Conservation (phyloP, 345 rosid species). For the Arabis hirsuta region DNA sequence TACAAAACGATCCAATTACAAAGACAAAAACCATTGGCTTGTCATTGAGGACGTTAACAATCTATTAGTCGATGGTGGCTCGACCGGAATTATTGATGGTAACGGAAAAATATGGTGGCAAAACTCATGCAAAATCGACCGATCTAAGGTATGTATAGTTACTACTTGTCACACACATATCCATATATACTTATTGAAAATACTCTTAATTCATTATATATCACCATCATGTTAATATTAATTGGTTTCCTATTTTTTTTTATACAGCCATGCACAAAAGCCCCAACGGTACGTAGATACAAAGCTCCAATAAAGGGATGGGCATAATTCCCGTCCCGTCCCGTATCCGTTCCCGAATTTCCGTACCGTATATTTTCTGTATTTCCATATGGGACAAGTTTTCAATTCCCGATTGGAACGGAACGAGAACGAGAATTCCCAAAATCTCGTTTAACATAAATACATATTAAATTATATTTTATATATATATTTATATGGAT, state of each 20-base stretch:
- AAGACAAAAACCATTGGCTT: conserved; percentile 68
- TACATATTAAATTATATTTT: too few species aligned
- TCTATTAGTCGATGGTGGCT: conserved; percentile 68
- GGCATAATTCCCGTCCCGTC: too few species aligned
- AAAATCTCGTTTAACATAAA: too few species aligned
- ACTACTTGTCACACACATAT: not conserved
- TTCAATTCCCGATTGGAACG: too few species aligned
- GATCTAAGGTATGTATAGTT: conserved; percentile 53
- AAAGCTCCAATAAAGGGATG: too few species aligned
- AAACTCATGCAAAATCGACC: conserved; percentile 79
- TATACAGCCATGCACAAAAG: conserved; percentile 82
- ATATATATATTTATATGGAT: too few species aligned
- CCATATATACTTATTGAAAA: not conserved
- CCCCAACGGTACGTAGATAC: conserved; percentile 70
- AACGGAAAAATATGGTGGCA: conserved; percentile 92
- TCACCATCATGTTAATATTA: not conserved
- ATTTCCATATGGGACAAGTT: too few species aligned
- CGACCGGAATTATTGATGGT: conserved; percentile 73
- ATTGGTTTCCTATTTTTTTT: conserved; percentile 8
- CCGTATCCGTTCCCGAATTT: too few species aligned
- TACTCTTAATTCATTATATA: not conserved
- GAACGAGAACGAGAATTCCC: too few species aligned
- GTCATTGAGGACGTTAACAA: conserved; percentile 55
- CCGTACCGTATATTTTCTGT: too few species aligned
- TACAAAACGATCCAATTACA: conserved; percentile 56